phyloP scores from a whole-genome alignment of 163 green algal genomes.

The Scenedesmus sp. region DNA sequence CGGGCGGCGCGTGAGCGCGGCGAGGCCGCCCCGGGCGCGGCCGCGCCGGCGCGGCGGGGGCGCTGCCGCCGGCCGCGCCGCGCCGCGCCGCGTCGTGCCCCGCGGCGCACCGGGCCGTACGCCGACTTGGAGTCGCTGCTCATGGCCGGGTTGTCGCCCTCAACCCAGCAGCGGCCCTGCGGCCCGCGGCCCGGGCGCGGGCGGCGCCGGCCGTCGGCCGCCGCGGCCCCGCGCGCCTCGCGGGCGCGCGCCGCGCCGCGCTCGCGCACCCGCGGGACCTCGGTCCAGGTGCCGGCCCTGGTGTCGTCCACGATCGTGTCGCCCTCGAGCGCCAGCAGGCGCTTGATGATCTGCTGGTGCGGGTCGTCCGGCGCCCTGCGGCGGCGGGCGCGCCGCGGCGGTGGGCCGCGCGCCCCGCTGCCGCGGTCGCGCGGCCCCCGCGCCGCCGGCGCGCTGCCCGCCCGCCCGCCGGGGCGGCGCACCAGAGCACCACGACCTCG shows the following conservation, averaged over 20 bases:
- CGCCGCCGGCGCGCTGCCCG: too few species aligned
- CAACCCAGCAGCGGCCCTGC: conserved; percentile 77
- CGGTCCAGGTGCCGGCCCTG: background rate
- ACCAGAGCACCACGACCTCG: conserved; percentile 71
- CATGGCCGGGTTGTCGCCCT: conserved; percentile 66
- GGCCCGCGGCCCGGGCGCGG: background rate
- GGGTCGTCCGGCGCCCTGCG: conserved; percentile 67
- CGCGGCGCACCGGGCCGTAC: conserved; percentile 62
- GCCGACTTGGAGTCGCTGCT: conserved; percentile 67
- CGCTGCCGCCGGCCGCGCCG: background rate
- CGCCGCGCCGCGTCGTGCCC: background rate
- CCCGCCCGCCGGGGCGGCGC: conserved; percentile 3
- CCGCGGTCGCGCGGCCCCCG: too few species aligned
- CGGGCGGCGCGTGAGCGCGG: background rate
- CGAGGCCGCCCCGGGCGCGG: background rate
- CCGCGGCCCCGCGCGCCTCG: too few species aligned
- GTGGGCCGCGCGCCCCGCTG: too few species aligned
- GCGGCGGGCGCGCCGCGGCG: too few species aligned
- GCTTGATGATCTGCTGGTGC: conserved; percentile 67
- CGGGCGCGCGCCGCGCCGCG: too few species aligned
- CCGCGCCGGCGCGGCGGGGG: too few species aligned
- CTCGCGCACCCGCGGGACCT: conserved; percentile 4
- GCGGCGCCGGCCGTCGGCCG: background rate
- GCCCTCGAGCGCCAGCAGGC: conserved; percentile 66
- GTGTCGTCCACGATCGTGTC: conserved; percentile 53